phyloP scores from a whole-genome alignment of 1,284 basidiomycete species.

The Irpex rosettiformis region DNA sequence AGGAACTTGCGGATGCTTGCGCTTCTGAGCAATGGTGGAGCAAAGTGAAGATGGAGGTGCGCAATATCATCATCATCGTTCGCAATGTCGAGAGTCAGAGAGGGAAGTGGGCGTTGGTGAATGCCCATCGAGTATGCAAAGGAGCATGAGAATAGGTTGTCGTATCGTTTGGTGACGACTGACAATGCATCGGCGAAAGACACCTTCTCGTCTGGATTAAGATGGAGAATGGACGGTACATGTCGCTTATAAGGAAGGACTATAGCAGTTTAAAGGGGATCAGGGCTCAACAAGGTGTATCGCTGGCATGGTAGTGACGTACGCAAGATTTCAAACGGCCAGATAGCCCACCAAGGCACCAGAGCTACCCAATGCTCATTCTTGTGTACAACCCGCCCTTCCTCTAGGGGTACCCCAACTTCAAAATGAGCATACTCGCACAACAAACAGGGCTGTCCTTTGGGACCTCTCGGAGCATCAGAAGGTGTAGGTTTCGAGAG shows the following conservation, averaged over 20 bases:
- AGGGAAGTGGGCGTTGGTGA: slow-evolving; percentile 73
- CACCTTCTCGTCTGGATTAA: slow-evolving; percentile 57
- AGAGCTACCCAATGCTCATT: slow-evolving; percentile 84
- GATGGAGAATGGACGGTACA: slow-evolving; percentile 63
- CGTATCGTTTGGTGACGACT: slow-evolving; percentile 72
- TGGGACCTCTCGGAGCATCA: slow-evolving; percentile 53
- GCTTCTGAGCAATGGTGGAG: slow-evolving; percentile 83
- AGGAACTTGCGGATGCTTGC: slow-evolving; percentile 88
- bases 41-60: slow-evolving; percentile 89
- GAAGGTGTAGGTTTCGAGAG: slow-evolving; percentile 32
- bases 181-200: slow-evolving; percentile 68
- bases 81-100: slow-evolving; percentile 25
- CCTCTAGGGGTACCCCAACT: slow-evolving; percentile 37
- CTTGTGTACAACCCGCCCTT: slow-evolving; percentile 67
- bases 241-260: slow-evolving; percentile 81
- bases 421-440: slow-evolving; percentile 86
- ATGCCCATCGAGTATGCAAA: slow-evolving; percentile 98
- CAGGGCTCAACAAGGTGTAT: not conserved
- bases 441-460: slow-evolving; percentile 70
- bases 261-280: slow-evolving; percentile 26
- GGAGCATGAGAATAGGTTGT: slow-evolving; percentile 82
- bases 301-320: slow-evolving; percentile 20
- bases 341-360: slow-evolving; percentile 96
- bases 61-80: slow-evolving; percentile 56
- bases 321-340: slow-evolving; percentile 92